phyloP scores from a whole-genome alignment of 164 flowering plant species.

The Hamamelis virginiana region DNA sequence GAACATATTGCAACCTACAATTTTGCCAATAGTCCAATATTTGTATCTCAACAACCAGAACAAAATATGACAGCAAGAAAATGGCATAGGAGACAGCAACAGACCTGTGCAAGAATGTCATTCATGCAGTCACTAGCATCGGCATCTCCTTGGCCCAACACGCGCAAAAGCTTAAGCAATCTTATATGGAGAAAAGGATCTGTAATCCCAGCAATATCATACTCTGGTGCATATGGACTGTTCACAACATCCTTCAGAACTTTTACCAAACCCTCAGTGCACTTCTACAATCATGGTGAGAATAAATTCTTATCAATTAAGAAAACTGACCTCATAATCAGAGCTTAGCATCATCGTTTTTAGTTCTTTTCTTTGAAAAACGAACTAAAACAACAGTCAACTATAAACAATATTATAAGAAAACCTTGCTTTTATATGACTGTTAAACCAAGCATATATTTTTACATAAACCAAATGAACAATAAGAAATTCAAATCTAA shows the following conservation, averaged over 20 bases:
- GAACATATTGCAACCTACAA: too few relatives aligned
- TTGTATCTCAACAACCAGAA: background rate
- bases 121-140: constrained; percentile 97
- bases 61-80: constrained; percentile 1
- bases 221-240: constrained; percentile 97
- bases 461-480: too few relatives aligned
- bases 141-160: constrained; percentile 91
- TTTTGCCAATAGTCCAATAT: background rate
- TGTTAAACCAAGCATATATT: too few relatives aligned
- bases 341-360: too few relatives aligned
- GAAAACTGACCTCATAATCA: too few relatives aligned
- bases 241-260: constrained; percentile 79
- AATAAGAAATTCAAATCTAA: too few relatives aligned
- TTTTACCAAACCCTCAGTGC: constrained; percentile 82
- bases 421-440: too few relatives aligned
- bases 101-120: constrained; percentile 99
- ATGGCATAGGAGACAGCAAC: constrained; percentile 13
- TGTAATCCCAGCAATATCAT: constrained; percentile 92
- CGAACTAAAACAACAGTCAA: background rate
- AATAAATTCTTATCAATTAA: constrained; percentile 1
- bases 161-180: constrained; percentile 73
- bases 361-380: too few relatives aligned
- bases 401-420: too few relatives aligned
- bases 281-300: constrained; percentile 46
- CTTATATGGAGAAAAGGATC: constrained; percentile 98